Evolutionary conservation across 345 rosid species (phyloP).

Genomic region (Camelina neglecta): DNA sequence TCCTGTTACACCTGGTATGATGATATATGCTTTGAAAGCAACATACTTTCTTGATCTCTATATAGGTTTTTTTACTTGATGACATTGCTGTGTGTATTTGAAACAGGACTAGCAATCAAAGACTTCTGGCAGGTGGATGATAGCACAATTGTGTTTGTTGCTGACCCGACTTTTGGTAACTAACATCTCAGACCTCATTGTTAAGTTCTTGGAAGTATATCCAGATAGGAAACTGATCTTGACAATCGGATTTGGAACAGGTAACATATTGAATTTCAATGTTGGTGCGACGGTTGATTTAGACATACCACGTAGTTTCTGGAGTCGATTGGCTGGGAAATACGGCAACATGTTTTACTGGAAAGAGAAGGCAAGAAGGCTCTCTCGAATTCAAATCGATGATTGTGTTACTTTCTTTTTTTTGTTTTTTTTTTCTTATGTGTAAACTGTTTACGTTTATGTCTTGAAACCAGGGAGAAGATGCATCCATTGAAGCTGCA

Average conservation of each 20-base stretch:
- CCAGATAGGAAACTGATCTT: conserved; percentile 41
- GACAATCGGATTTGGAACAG: conserved; percentile 62
- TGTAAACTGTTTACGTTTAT: not conserved
- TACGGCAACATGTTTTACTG: conserved; percentile 60
- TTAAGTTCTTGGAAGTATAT: conserved; percentile 22
- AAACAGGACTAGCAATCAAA: conserved; percentile 76
- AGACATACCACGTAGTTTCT: conserved; percentile 83
- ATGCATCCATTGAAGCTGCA: conserved; percentile 89
- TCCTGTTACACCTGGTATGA: conserved; percentile 86
- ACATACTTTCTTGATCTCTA: conserved; percentile 1
- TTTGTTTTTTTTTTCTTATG: not conserved
- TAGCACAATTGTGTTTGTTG: conserved; percentile 82
- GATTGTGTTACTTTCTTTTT: not conserved
- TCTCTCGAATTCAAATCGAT: conserved; percentile 31
- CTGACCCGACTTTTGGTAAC: conserved; percentile 89
- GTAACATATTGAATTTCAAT: conserved; percentile 82
- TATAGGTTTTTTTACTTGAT: not conserved
- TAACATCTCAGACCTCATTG: conserved; percentile 38
- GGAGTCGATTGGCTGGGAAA: conserved; percentile 58
- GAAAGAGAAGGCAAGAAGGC: conserved; percentile 76
- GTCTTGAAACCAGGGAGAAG: conserved; percentile 73
- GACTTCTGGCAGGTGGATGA: conserved; percentile 94
- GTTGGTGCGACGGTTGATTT: conserved; percentile 83
- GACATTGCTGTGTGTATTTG: conserved; percentile 19
- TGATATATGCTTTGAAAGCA: not conserved